Percentiles rank a stretch among this genome's conserved stretches.
Evolutionary conservation across 2,329 filamentous ascomycete genomes (phyloP).

Genomic region (Lasiodiplodia citricola): DNA sequence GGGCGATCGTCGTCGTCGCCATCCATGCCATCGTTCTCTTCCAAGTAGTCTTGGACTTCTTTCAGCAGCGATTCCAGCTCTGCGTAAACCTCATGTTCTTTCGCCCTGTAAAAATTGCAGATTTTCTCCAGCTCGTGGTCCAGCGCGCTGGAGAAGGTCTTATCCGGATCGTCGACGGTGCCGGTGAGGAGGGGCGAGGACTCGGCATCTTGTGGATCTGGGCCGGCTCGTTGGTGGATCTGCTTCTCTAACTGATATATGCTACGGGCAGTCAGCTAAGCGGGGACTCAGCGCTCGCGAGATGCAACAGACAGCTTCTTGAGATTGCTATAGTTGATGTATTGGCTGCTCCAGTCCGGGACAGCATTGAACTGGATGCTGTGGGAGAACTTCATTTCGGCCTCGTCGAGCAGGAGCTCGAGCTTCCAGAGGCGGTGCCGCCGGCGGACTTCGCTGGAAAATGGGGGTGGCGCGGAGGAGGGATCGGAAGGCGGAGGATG

Average conservation of each 20-base stretch:
- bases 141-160: slow-evolving; percentile 79
- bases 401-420: slow-evolving; percentile 70
- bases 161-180: slow-evolving; percentile 72
- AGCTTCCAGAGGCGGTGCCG: slow-evolving; percentile 62
- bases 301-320: slow-evolving; percentile 82
- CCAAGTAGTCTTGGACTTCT: slow-evolving; percentile 73
- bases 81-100: slow-evolving; percentile 84
- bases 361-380: slow-evolving; percentile 99
- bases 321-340: slow-evolving; percentile 97
- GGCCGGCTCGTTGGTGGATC: slow-evolving; percentile 64
- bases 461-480: not conserved
- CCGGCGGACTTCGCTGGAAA: not conserved
- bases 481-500: not conserved
- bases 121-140: slow-evolving; percentile 95
- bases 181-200: slow-evolving; percentile 78
- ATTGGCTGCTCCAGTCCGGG: slow-evolving; percentile 98
- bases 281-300: not conserved
- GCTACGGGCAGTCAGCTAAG: slow-evolving; percentile 51
- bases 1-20: slow-evolving; percentile 45
- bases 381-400: slow-evolving; percentile 99
- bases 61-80: slow-evolving; percentile 78
- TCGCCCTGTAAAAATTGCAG: slow-evolving; percentile 84
- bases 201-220: slow-evolving; percentile 72
- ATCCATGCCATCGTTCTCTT: slow-evolving; percentile 52
- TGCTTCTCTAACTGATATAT: slow-evolving; percentile 96